phyloP scores from a whole-genome alignment of 2,329 filamentous ascomycete genomes.

The Fusarium tupiense region DNA sequence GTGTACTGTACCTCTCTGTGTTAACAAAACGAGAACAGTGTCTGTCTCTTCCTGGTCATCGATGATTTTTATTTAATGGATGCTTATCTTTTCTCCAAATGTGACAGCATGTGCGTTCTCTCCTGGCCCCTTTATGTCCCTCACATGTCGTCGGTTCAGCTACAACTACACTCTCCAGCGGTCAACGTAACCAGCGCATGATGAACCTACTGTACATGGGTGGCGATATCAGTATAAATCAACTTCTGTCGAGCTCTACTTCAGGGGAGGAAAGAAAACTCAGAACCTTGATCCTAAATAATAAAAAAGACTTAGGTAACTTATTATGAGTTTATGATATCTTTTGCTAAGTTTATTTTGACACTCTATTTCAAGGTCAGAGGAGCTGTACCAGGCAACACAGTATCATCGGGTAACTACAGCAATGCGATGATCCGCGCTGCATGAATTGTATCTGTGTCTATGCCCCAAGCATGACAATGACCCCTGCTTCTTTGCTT shows the following conservation, averaged over 20 bases:
- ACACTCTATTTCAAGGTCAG: too few relatives aligned
- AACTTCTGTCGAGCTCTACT: neutral
- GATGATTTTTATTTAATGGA: neutral
- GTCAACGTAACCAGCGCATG: constrained; percentile 8
- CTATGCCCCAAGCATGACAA: neutral
- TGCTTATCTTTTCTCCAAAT: neutral
- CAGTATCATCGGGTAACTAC: constrained; percentile 1
- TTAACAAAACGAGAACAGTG: neutral
- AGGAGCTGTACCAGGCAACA: neutral
- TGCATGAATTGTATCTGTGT: constrained; percentile 2
- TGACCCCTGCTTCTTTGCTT: constrained; percentile 7
- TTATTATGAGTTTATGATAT: neutral
- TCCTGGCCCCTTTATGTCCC: neutral
- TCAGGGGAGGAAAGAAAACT: neutral
- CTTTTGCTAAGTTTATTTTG: too few relatives aligned
- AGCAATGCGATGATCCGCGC: neutral
- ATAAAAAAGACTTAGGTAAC: neutral
- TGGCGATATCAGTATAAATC: neutral
- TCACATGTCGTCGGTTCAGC: neutral
- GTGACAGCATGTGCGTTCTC: neutral
- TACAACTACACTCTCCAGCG: constrained; percentile 12
- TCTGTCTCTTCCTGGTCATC: neutral
- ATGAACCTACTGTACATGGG: constrained; percentile 7
- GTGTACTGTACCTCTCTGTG: neutral
- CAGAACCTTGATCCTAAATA: neutral